Evolutionary conservation across 106 monocot genomes (phyloP).

Genomic region (Posidonia australis): DNA sequence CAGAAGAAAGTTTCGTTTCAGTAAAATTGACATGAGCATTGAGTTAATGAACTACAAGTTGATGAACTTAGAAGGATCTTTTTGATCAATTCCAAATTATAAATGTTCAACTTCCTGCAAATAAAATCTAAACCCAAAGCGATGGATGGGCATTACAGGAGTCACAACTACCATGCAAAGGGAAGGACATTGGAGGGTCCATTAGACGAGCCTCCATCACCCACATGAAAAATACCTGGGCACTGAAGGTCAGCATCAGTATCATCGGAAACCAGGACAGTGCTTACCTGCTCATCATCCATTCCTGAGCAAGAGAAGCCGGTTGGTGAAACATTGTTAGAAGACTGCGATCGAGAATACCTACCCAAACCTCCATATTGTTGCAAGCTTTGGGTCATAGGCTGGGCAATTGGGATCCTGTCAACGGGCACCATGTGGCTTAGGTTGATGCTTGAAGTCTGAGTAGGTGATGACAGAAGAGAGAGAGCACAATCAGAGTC

Average conservation of each 20-base stretch:
- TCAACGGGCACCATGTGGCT: slow-evolving; percentile 34
- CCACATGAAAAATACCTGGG: slow-evolving; percentile 30
- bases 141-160: neutral
- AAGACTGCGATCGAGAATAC: slow-evolving; percentile 23
- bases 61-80: too few species aligned
- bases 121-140: too few species aligned
- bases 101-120: too few species aligned
- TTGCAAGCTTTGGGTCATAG: slow-evolving; percentile 22
- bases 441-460: slow-evolving; percentile 30
- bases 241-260: slow-evolving; percentile 23
- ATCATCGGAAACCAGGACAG: slow-evolving; percentile 28
- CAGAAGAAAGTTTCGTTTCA: too few species aligned
- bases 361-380: slow-evolving; percentile 12
- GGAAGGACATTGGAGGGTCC: slow-evolving; percentile 27
- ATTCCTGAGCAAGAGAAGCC: slow-evolving; percentile 48
- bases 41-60: too few species aligned
- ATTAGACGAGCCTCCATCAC: slow-evolving; percentile 17
- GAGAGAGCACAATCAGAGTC: slow-evolving; percentile 92
- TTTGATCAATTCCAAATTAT: too few species aligned
- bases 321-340: slow-evolving; percentile 22
- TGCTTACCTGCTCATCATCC: slow-evolving; percentile 20
- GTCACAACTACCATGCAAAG: slow-evolving; percentile 49
- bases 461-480: slow-evolving; percentile 91
- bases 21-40: too few species aligned
- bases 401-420: slow-evolving; percentile 43